These are phyloP conservation scores for Tetramitus jugosus DNA, from an alignment of 208 protist species.

Conservation along the genomic window DNA sequence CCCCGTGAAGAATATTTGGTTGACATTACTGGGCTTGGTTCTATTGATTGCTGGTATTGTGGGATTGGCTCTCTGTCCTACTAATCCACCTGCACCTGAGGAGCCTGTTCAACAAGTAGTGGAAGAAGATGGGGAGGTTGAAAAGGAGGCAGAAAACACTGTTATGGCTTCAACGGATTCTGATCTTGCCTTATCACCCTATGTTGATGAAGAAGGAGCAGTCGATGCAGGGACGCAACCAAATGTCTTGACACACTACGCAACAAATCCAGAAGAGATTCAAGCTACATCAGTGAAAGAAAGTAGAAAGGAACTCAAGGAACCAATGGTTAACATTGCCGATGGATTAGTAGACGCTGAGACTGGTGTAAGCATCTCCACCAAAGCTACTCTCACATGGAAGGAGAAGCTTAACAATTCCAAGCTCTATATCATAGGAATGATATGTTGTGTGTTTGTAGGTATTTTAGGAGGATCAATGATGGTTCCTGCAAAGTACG, in stretches of 20 bases:
- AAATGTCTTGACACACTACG: too few relatives aligned
- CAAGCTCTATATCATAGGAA: neutral
- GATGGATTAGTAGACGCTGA: too few relatives aligned
- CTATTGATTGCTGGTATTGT: constrained; percentile 8
- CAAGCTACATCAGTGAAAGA: too few relatives aligned
- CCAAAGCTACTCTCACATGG: neutral
- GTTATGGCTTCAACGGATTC: too few relatives aligned
- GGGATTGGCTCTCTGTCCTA: neutral
- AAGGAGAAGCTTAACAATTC: neutral
- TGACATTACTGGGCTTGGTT: neutral
- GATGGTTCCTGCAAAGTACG: neutral
- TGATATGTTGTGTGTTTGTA: neutral
- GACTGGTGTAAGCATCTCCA: neutral
- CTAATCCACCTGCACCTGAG: too few relatives aligned
- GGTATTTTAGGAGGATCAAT: constrained; percentile 13
- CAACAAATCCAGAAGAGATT: neutral
- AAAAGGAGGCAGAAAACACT: neutral
- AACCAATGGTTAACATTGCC: too few relatives aligned
- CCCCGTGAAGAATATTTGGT: neutral
- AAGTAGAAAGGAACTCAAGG: too few relatives aligned
- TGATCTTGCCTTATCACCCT: too few relatives aligned
- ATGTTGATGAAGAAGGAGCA: neutral
- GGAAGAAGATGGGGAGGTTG: neutral
- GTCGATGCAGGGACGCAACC: too few relatives aligned
- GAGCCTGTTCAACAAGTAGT: too few relatives aligned